phyloP scores from a whole-genome alignment of 192 early-diverging fungal species.

The Chytriomyces confervae region DNA sequence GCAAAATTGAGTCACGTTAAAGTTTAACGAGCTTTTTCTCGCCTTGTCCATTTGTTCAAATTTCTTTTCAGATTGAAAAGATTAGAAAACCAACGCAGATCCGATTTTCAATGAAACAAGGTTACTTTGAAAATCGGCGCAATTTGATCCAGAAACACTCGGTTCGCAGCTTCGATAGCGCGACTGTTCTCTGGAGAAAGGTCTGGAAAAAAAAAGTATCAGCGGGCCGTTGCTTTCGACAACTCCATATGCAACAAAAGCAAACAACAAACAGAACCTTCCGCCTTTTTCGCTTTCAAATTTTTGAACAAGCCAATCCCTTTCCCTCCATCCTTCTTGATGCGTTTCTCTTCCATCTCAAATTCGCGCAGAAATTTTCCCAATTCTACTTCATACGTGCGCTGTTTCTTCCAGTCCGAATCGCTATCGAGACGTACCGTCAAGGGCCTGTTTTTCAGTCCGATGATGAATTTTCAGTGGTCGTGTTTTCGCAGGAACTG shows the following conservation, averaged over 20 bases:
- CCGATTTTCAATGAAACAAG: background rate
- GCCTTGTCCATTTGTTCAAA: constrained; percentile 49
- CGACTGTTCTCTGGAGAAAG: constrained; percentile 36
- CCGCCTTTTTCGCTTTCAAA: constrained; percentile 17
- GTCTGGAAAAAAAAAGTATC: background rate
- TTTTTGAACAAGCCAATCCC: constrained; percentile 19
- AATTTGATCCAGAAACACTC: constrained; percentile 33
- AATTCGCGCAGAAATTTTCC: constrained; percentile 7
- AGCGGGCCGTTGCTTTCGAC: background rate
- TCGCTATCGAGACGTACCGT: constrained; percentile 14
- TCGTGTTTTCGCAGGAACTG: too few relatives aligned
- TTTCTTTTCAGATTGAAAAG: constrained; percentile 26
- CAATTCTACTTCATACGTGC: constrained; percentile 29
- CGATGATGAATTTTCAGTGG: background rate
- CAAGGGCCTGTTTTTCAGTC: constrained; percentile 5
- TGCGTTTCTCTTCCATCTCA: constrained; percentile 19
- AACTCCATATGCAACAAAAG: background rate
- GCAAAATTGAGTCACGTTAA: constrained; percentile 29
- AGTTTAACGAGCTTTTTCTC: constrained; percentile 33
- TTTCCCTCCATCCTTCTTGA: constrained; percentile 27
- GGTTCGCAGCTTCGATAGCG: constrained; percentile 38
- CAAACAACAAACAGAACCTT: constrained; percentile 1
- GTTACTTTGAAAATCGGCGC: constrained; percentile 38
- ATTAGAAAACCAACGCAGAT: background rate
- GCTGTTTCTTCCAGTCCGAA: constrained; percentile 8